Conservation (phyloP, 2,329 filamentous ascomycete species). For the Leptographium lundbergii region DNA sequence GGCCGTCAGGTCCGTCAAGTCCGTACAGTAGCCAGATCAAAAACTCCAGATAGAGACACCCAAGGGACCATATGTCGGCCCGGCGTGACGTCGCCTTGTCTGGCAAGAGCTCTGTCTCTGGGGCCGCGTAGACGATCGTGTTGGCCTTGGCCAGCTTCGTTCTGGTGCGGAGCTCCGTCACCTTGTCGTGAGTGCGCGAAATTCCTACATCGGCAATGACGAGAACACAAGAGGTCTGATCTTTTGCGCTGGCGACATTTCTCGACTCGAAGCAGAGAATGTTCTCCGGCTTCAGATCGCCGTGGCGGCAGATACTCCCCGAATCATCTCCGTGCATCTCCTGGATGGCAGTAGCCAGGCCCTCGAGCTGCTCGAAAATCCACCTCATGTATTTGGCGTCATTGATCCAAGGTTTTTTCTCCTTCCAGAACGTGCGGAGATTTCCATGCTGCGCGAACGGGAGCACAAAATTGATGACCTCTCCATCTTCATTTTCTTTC, state of each 20-base stretch:
- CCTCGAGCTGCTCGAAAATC: not conserved
- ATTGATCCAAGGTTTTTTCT: not conserved
- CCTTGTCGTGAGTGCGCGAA: not conserved
- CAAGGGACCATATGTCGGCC: not conserved
- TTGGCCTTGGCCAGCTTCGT: not conserved
- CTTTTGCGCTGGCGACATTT: no score
- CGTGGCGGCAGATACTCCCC: not conserved
- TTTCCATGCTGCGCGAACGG: not conserved
- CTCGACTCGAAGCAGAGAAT: not conserved
- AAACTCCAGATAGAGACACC: not conserved
- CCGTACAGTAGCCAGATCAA: not conserved
- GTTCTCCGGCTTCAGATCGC: not conserved
- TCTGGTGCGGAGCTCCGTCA: not conserved
- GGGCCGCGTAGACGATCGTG: not conserved
- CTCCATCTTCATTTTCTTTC: not conserved
- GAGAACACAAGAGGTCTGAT: not conserved
- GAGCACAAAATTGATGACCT: not conserved
- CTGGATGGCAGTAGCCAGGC: not conserved
- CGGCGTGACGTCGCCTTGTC: not conserved
- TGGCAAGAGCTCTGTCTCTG: not conserved
- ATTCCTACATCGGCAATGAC: not conserved
- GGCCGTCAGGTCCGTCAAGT: not conserved
- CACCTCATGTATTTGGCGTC: not conserved
- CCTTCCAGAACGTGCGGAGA: not conserved
- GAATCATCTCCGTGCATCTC: not conserved